Evolutionary conservation across 1,284 basidiomycete genomes (phyloP), one percentile per base, ranked within the genome.

Genomic region (Ganoderma lingzhi): DNA sequence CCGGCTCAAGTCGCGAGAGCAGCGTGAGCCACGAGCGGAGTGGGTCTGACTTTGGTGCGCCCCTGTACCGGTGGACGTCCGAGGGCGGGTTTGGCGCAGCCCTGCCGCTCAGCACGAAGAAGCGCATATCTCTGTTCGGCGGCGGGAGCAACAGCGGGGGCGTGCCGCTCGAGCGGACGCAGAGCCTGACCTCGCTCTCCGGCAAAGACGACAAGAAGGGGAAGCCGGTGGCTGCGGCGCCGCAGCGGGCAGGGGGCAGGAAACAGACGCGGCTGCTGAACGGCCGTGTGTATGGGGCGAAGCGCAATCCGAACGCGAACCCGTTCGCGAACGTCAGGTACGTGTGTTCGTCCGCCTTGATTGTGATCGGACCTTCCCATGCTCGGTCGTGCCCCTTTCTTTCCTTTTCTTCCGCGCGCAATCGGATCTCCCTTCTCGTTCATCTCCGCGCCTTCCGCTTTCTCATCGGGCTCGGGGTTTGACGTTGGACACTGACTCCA

Each of bases 271-370:
- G 85, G 65, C 89, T 95, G 88, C 83, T 94, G 70, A 95, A 95
- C 73, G 93, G 93, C 1, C 86, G 93, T 41, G 85, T 94, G 6
- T 95, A 95, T 72, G 93, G 92, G 58, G 86, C 83, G 62, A 83
- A 82, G 74, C 77, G 84, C 68, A 79, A 74, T 51, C 64, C 64
- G 67, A 70, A 73, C 63, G 55, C 45, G 30, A 79, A 81, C 61
- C 76, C 74, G 45, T 84, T 84, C 65, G 78, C 77, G 32, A 82
- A 76, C 71, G 82, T 81, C 55, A 77, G 81, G 78, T 80, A 65
- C 58, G 77, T 74, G 6, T 74, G 6, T 23, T 60, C 19, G 55
- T 30, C 65, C 37, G 67, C 44, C 51, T 61, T 64, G 65, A 23
- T 62, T 8, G 28, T 37, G 63, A 30, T 62, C 8, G 32, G 35